These are phyloP conservation scores for Neonectria punicea DNA, from an alignment of 2,329 filamentous ascomycete species.

Conservation along the genomic window DNA sequence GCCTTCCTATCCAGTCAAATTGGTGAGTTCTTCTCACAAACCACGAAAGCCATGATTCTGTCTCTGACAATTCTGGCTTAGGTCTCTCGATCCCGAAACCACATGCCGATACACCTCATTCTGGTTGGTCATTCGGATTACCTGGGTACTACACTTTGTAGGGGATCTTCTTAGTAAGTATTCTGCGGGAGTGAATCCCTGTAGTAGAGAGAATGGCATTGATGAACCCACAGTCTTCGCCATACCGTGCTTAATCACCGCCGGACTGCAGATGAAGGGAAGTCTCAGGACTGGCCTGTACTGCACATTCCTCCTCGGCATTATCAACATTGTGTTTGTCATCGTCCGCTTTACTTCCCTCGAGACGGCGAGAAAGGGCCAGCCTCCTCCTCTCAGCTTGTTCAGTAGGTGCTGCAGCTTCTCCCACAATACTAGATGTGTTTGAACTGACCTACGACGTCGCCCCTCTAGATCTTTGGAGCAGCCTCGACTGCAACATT, in stretches of 20 bases:
- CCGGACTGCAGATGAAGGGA: not conserved
- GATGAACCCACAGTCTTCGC: not conserved
- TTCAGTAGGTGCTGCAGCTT: not conserved
- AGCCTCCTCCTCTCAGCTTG: not conserved
- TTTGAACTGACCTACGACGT: not conserved
- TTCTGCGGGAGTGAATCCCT: not conserved
- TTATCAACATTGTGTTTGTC: not conserved
- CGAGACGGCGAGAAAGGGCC: not conserved
- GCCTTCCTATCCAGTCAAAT: not conserved
- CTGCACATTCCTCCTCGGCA: not conserved
- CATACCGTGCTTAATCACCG: not conserved
- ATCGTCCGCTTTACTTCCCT: not conserved
- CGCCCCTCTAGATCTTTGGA: conserved; percentile 22
- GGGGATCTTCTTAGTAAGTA: not conserved
- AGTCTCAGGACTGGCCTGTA: not conserved
- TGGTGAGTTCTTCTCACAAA: not conserved
- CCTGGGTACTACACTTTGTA: not conserved
- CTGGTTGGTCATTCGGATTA: not conserved
- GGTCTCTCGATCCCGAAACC: not conserved
- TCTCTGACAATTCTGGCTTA: not conserved
- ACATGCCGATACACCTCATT: not conserved
- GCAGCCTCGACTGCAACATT: conserved; percentile 26
- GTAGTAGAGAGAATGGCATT: not conserved
- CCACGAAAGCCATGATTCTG: not conserved
- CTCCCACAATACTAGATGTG: not conserved